Percentiles rank a stretch among this genome's conserved stretches.
These are phyloP conservation scores for Hypoxylon sp. DNA, from an alignment of 2,329 filamentous ascomycete genomes.

Conservation along the genomic window DNA sequence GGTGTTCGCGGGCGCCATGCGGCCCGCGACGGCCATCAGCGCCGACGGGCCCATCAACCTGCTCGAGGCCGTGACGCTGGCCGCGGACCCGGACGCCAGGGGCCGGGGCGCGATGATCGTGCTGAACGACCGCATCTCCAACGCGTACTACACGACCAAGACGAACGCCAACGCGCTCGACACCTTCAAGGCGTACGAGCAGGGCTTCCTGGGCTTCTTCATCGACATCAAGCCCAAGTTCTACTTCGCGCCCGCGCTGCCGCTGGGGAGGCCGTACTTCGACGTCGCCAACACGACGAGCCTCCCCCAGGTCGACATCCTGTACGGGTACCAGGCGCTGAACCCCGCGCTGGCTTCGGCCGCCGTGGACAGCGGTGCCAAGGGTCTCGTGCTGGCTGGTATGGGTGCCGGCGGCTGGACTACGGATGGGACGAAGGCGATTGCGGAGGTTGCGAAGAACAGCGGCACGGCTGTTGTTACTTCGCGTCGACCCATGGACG, in stretches of 20 bases:
- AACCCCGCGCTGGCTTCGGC: constrained; percentile 56
- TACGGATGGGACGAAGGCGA: constrained; percentile 49
- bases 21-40: constrained; percentile 67
- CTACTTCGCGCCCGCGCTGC: constrained; percentile 62
- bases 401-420: constrained; percentile 63
- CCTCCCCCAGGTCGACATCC: constrained; percentile 64
- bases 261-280: constrained; percentile 57
- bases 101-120: constrained; percentile 67
- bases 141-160: constrained; percentile 67
- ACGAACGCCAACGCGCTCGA: constrained; percentile 70
- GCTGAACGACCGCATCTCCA: constrained; percentile 68
- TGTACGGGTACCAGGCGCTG: constrained; percentile 65
- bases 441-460: constrained; percentile 55
- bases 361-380: constrained; percentile 58
- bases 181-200: constrained; percentile 67
- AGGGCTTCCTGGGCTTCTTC: constrained; percentile 65
- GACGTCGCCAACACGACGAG: constrained; percentile 47
- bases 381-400: constrained; percentile 64
- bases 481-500: constrained; percentile 60
- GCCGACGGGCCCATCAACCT: constrained; percentile 71
- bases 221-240: constrained; percentile 67
- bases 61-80: constrained; percentile 66
- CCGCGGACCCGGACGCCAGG: constrained; percentile 54
- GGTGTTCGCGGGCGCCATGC: constrained; percentile 69
- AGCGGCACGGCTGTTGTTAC: constrained; percentile 60